These are phyloP conservation scores for Colletotrichum spinosum DNA, from an alignment of 2,329 filamentous ascomycete species.

Conservation along the genomic window DNA sequence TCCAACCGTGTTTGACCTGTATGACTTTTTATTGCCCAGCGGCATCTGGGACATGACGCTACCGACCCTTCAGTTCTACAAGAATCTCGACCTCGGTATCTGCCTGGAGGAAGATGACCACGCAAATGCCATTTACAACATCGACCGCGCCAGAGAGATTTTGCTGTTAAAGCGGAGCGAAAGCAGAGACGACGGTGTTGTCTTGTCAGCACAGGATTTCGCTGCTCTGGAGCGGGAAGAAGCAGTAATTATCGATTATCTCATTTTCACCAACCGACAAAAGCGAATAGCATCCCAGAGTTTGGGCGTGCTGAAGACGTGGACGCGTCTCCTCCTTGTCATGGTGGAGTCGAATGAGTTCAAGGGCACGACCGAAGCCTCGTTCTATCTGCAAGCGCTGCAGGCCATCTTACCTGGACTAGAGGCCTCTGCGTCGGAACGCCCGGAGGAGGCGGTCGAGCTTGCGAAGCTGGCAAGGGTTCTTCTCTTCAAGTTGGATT, in stretches of 20 bases:
- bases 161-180: conserved; percentile 77
- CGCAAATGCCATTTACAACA: conserved; percentile 70
- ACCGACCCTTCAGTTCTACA: conserved; percentile 70
- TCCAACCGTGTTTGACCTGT: conserved; percentile 88
- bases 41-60: conserved; percentile 62
- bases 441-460: conserved; percentile 77
- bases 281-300: conserved; percentile 68
- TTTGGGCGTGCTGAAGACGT: conserved; percentile 79
- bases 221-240: conserved; percentile 69
- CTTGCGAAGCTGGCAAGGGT: conserved; percentile 81
- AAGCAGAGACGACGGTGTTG: conserved; percentile 59
- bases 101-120: conserved; percentile 73
- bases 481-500: conserved; percentile 78
- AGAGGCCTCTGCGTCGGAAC: conserved; percentile 78
- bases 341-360: conserved; percentile 87
- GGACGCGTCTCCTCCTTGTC: conserved; percentile 86
- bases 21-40: conserved; percentile 81
- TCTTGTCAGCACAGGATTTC: conserved; percentile 63
- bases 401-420: conserved; percentile 91
- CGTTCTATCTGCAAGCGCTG: conserved; percentile 86
- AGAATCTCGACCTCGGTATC: conserved; percentile 73
- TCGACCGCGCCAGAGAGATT: conserved; percentile 79
- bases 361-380: conserved; percentile 75
- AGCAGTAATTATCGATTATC: conserved; percentile 67
- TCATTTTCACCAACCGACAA: conserved; percentile 73